Evolutionary conservation across 2,329 filamentous ascomycete genomes (phyloP), one percentile per base, ranked within the genome.

Genomic region (Pseudopithomyces maydicus): DNA sequence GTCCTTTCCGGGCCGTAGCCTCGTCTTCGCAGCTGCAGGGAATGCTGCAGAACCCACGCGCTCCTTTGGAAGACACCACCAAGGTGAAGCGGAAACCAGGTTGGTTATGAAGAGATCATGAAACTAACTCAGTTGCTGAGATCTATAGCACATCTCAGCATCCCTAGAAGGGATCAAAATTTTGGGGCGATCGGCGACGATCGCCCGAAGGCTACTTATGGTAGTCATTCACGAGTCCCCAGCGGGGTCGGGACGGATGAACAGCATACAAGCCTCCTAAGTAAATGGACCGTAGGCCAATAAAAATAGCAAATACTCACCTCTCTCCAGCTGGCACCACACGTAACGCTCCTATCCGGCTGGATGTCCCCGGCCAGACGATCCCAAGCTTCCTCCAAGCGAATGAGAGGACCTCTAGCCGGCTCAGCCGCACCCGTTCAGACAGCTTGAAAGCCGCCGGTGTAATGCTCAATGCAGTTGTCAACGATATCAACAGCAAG

Each of bases 401-500:
- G 7, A 47, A 32, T 35, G 35, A 54, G n/a, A 49, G 55, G 44
- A 42, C 55, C 3, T 19, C 53, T 4, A 38, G 11, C 22, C 47
- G 15, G 3, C 14, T 50, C 7, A 55, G 59, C 8, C 59, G 62
- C n/a, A 60, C 58, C 1, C 64, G 63, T 35, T 51, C 54, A 10
- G 63, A 63, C 14, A 62, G 57, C 3, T 39, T 59, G 2, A 48
- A 47, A 19, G 50, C 50, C 17, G 46, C 55, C 3, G 44, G 48
- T 23, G 22, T 55, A 19, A 53, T 50, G 6, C 59, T 69, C 1
- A 70, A 69, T 42, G 55, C 64, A 29, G 61, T 62, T 0, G 62
- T 64, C 53, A 63, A 66, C 19, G 29, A 26, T 32, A 5, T 6
- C 22, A 41, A 33, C 14, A 32, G 7, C 29, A 20, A 36, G 6